Conservation (phyloP, 768 basidiomycete species). For the Tylopilus sp. region DNA sequence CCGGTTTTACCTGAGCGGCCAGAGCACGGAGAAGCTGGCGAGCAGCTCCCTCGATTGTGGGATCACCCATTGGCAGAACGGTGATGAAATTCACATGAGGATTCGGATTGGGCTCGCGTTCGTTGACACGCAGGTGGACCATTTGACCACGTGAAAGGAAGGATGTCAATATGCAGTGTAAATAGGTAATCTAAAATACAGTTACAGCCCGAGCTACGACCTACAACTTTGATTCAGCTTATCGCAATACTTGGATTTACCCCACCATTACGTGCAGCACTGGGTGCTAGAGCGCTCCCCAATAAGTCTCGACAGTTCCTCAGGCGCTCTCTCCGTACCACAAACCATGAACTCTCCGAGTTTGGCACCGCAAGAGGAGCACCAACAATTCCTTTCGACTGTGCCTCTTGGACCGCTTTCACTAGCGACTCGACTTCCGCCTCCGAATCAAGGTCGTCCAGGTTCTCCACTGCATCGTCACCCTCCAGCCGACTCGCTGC, state of each 20-base stretch:
- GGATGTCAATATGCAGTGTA: not conserved
- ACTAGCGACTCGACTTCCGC: slow-evolving; percentile 77
- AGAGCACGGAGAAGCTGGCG: slow-evolving; percentile 71
- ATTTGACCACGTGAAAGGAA: slow-evolving; percentile 24
- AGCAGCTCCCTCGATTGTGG: slow-evolving; percentile 55
- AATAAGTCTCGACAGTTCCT: slow-evolving; percentile 56
- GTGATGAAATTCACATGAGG: slow-evolving; percentile 75
- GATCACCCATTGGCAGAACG: slow-evolving; percentile 43
- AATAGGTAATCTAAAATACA: not conserved
- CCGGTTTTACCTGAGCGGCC: slow-evolving; percentile 77
- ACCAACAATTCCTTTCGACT: slow-evolving; percentile 55
- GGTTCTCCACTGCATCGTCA: slow-evolving; percentile 64
- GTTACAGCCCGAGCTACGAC: no score
- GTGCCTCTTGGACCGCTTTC: slow-evolving; percentile 54
- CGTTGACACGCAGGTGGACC: slow-evolving; percentile 75
- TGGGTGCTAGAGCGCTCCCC: slow-evolving; percentile 43
- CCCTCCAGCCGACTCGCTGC: slow-evolving; percentile 50
- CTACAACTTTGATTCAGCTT: slow-evolving; percentile 6
- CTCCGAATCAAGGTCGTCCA: slow-evolving; percentile 81
- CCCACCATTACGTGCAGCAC: slow-evolving; percentile 22
- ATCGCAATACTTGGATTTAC: slow-evolving; percentile 19
- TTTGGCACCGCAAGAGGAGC: slow-evolving; percentile 69
- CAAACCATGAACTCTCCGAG: slow-evolving; percentile 80
- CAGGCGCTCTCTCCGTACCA: slow-evolving; percentile 64
- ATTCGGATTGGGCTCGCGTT: slow-evolving; percentile 69